Evolutionary conservation across 306 rosid genomes (phyloP).

Genomic region (Hippophae tibetana): DNA sequence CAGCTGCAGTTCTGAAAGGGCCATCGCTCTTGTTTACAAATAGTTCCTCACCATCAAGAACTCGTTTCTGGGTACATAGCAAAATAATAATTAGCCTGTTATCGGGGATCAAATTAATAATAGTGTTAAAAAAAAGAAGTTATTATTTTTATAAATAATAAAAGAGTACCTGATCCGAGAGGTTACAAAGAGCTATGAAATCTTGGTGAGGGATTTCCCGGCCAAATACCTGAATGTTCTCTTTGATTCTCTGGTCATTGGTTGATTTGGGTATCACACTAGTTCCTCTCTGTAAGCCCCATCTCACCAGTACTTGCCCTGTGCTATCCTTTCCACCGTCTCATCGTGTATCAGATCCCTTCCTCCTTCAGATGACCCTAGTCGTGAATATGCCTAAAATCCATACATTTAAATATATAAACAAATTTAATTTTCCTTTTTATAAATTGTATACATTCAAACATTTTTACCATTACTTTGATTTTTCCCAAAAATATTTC

Average conservation of each 20-base stretch:
- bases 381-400: conserved; percentile 39
- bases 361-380: conserved; percentile 38
- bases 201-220: conserved; percentile 40
- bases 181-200: conserved; percentile 25
- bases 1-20: conserved; percentile 23
- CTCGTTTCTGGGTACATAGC: conserved; percentile 19
- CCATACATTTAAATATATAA: no score
- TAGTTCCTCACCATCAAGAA: conserved; percentile 32
- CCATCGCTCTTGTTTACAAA: conserved; percentile 35
- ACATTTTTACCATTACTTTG: no score
- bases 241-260: conserved; percentile 32
- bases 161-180: conserved; percentile 26
- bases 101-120: no score
- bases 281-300: conserved; percentile 50
- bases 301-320: conserved; percentile 43
- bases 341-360: conserved; percentile 37
- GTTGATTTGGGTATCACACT: conserved; percentile 46
- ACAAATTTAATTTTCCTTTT: no score
- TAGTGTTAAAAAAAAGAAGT: no score
- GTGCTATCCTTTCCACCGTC: conserved; percentile 41
- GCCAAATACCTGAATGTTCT: conserved; percentile 33
- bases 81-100: no score
- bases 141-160: background rate
- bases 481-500: no score
- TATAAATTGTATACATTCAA: no score